Base-by-base conservation (phyloP, 140 eudicot genomes). In the Eryngium alpinum region DNA sequence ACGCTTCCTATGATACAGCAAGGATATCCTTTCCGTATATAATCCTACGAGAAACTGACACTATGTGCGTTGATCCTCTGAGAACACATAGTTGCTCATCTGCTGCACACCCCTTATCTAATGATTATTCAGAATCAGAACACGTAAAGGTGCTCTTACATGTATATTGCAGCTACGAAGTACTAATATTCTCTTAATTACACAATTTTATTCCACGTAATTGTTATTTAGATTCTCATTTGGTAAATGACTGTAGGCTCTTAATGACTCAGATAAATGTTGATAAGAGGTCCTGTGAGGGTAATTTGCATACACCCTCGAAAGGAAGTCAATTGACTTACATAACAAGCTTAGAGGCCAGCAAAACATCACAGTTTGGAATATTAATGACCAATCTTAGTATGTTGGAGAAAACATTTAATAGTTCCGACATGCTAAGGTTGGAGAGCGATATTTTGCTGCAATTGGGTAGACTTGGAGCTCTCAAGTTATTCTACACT, bases 391-490 rank as follows among this genome's bases (percentile, higher is more conserved):
- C 89, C 80, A 90, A 89, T 89, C 90, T 94, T 71, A 86, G 84
- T 86, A 77, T 74, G 62, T 85, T 94, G 86, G 98, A 94, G 84
- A 81, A 87, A 33, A 86, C 90, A 38, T 86, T 92, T 83, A 81
- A 88, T 46, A 91, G 88, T 84, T 89, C 94, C 43, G 87, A 90
- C 51, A 85, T 79, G 83, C 81, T 80, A 82, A 84, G 81, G 77
- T 63, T 94, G 87, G 97, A 94, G 83, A 86, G 80, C 50, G 91
- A 94, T 82, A 94, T 94, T 84, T 82, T 92, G 77, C 84, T 82
- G 63, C 98, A 92, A 74, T 77, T 94, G 87, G 94, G 88, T 83
- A 89, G 91, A 86, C 88, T 94, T 57, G 98, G 98, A 71, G 98
- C 98, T 89, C 88, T 90, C 46, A 82, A 84, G 31, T 85, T 90